Conservation (phyloP, 768 basidiomycete species). For the Pleurotus tuoliensis region DNA sequence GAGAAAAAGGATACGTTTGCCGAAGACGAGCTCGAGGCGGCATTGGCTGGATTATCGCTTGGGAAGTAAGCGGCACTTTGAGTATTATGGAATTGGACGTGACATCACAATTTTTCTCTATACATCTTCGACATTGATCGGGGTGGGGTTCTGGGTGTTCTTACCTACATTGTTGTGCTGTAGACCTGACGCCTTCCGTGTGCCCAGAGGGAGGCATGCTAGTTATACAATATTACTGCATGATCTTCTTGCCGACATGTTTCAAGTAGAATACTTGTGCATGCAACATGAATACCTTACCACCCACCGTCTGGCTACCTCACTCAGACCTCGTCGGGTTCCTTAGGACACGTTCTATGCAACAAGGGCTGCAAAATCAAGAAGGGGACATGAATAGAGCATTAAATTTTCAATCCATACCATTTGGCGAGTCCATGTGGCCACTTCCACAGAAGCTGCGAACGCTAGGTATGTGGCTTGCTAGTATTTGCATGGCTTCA, state of each 20-base stretch:
- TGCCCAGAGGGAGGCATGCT: no score
- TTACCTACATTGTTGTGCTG: no score
- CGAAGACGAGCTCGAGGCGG: not conserved
- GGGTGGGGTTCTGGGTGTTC: no score
- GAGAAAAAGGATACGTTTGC: not conserved
- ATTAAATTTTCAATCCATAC: not conserved
- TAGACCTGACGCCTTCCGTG: no score
- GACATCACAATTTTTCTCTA: no score
- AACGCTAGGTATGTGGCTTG: not conserved
- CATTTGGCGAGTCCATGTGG: not conserved
- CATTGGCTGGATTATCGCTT: not conserved
- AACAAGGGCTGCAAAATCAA: not conserved
- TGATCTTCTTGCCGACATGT: not conserved
- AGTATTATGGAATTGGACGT: no score
- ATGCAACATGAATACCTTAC: not conserved
- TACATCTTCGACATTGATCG: no score
- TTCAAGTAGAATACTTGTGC: not conserved
- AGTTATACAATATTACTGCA: not conserved
- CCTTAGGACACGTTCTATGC: not conserved
- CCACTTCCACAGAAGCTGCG: not conserved
- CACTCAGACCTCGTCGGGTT: not conserved
- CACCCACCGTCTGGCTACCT: not conserved
- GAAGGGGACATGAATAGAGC: not conserved
- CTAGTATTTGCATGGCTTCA: not conserved
- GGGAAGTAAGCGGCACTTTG: not conserved